Evolutionary conservation across 257 asterid species (phyloP), one percentile per base, ranked within the genome.

Genomic region (Thymus quinquecostatus): DNA sequence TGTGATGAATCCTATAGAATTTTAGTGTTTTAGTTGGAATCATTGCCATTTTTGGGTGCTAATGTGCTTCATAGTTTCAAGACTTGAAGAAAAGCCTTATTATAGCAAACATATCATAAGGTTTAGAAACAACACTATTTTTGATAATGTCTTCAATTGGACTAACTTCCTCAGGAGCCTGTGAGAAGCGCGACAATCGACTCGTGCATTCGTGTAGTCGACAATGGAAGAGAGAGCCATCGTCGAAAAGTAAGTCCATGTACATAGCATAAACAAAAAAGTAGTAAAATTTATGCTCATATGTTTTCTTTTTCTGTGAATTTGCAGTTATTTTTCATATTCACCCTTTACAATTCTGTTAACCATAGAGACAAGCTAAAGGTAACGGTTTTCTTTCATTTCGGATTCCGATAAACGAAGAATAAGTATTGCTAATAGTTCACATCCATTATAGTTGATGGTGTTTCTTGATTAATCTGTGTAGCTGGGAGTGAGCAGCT

Each of bases 141-240:
- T 3, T 1, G 1, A 59, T n/a, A n/a, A n/a, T n/a, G n/a, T n/a
- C n/a, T 21, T 21, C 21, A 21, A 0, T 0, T 21, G 21, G 21
- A 21, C 21, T 21, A 21, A 21, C 47, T 45, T 21, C 77, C 86
- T 67, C 82, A 92, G 98, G 95, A 88, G 77, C 95, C 98, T 48
- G 41, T 87, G 67, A 83, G 97, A 85, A 85, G 92, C 74, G 96
- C 96, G 33, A 87, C 89, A 71, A 85, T 94, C 59, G 98, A 91
- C 87, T 88, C 97, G 8, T 87, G 98, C 87, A 89, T 87, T 65
- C 90, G 92, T 61, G 96, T 91, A 10, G 88, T 82, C 12, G 96
- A 94, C 78, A 80, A 91, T 69, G 98, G 98, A 82, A 84, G 96
- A 79, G 97, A 87, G 77, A 85, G 82, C 73, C 85, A 79, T 68